phyloP scores from a whole-genome alignment of 169 alveolate species.

The Ichthyophthirius multifiliis region DNA sequence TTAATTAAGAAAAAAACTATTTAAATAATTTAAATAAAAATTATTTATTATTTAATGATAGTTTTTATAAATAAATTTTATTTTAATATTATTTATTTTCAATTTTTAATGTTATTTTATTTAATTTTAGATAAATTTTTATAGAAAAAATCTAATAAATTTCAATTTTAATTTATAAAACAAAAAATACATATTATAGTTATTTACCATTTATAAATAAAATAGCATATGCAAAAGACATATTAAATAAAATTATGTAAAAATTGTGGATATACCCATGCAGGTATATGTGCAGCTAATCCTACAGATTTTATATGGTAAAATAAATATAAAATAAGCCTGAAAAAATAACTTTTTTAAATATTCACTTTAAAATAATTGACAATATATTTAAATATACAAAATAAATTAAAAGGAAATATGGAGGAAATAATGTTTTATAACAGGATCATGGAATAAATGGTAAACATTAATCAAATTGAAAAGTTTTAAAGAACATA shows the following conservation, averaged over 20 bases:
- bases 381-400: background rate
- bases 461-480: constrained; percentile 11
- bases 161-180: too few species aligned
- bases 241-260: background rate
- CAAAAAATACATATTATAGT: too few species aligned
- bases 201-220: too few species aligned
- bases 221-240: background rate
- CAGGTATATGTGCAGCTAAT: constrained; percentile 1
- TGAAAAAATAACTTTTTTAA: background rate
- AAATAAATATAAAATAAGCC: background rate
- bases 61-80: too few species aligned
- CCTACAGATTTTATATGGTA: constrained; percentile 9
- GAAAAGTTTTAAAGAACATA: background rate
- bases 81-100: too few species aligned
- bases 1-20: too few species aligned
- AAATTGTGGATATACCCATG: constrained; percentile 8
- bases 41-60: too few species aligned
- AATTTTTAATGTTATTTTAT: too few species aligned
- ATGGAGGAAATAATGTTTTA: constrained; percentile 1
- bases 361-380: background rate
- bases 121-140: too few species aligned
- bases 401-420: background rate
- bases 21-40: too few species aligned
- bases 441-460: constrained; percentile 15
- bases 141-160: too few species aligned